phyloP scores from a whole-genome alignment of 78 protist genomes.

The Dictyostelium brefeldianum region DNA sequence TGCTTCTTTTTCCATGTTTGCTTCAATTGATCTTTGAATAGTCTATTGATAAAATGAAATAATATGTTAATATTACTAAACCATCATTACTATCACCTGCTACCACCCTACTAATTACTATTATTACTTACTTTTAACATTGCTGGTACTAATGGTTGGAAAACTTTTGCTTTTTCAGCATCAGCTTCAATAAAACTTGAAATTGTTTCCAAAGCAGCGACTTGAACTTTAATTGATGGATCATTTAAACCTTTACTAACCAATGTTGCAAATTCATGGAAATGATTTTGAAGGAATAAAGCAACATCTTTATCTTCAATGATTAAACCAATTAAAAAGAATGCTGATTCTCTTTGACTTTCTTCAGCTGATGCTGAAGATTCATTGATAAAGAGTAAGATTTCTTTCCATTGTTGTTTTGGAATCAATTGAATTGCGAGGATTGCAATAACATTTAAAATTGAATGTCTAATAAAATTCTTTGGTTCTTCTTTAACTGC shows the following conservation, averaged over 20 bases:
- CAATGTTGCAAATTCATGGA: background rate
- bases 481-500: background rate
- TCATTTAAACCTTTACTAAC: slow-evolving; percentile 36
- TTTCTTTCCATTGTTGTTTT: slow-evolving; percentile 39
- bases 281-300: background rate
- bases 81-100: background rate
- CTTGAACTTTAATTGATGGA: slow-evolving; percentile 16
- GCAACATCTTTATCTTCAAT: background rate
- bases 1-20: slow-evolving; percentile 73
- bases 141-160: slow-evolving; percentile 39
- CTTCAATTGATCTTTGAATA: slow-evolving; percentile 31
- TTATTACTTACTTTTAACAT: slow-evolving; percentile 49
- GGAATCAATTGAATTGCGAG: slow-evolving; percentile 21
- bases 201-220: slow-evolving; percentile 55
- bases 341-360: slow-evolving; percentile 46
- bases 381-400: slow-evolving; percentile 17
- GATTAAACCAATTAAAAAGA: slow-evolving; percentile 26
- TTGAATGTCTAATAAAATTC: slow-evolving; percentile 12
- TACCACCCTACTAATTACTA: background rate
- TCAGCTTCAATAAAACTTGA: slow-evolving; percentile 36
- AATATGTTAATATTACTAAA: background rate
- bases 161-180: slow-evolving; percentile 3
- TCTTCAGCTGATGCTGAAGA: background rate
- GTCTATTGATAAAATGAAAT: slow-evolving; percentile 10
- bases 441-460: slow-evolving; percentile 20